Conservation (phyloP, 768 basidiomycete genomes). For the Paxillus involutus region DNA sequence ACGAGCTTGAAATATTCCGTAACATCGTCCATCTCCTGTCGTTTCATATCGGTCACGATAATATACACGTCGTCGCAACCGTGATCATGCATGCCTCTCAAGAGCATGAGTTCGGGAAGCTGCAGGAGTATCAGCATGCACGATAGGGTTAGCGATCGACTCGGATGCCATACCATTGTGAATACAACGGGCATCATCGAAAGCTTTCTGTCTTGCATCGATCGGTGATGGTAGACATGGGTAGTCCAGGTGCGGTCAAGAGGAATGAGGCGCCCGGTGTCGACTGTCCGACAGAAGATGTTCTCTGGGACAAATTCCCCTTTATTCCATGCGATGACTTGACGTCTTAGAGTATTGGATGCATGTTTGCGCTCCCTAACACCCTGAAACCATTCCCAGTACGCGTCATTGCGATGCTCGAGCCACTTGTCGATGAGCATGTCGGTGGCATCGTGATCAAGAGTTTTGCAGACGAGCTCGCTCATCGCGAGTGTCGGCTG, state of each 20-base stretch:
- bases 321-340: constrained; percentile 53
- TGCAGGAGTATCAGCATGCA: constrained; percentile 25
- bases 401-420: constrained; percentile 72
- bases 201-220: constrained; percentile 69
- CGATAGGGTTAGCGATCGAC: background rate
- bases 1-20: constrained; percentile 79
- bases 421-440: constrained; percentile 85
- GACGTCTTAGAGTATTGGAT: constrained; percentile 49
- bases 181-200: constrained; percentile 82
- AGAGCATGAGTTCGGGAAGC: constrained; percentile 78
- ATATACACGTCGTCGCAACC: constrained; percentile 79
- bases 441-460: constrained; percentile 75
- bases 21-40: constrained; percentile 79
- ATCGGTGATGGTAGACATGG: constrained; percentile 75
- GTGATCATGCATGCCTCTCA: constrained; percentile 78
- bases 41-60: constrained; percentile 76
- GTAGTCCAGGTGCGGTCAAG: constrained; percentile 83
- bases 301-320: constrained; percentile 79
- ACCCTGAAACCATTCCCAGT: constrained; percentile 75
- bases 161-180: constrained; percentile 58
- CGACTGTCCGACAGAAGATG: constrained; percentile 76
- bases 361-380: constrained; percentile 67
- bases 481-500: constrained; percentile 72
- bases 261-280: constrained; percentile 75
- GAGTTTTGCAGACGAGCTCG: constrained; percentile 76